Conservation (phyloP, 768 basidiomycete species). For the Aureoboletus auriporus region DNA sequence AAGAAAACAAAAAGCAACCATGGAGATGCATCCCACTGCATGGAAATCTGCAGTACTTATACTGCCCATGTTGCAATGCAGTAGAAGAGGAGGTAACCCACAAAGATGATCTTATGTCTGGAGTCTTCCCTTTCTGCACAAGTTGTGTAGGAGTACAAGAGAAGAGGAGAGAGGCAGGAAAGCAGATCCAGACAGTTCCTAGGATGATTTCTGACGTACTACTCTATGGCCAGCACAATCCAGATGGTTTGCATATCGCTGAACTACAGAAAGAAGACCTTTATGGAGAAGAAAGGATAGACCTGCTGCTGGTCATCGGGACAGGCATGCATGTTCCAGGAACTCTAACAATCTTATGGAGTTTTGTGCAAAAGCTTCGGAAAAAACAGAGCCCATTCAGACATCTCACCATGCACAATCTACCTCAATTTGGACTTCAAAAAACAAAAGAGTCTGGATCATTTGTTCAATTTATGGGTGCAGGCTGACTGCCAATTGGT, state of each 20-base stretch:
- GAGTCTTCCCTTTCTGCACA: neutral
- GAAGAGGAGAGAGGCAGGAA: neutral
- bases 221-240: neutral
- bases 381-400: neutral
- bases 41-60: neutral
- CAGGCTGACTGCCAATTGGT: neutral
- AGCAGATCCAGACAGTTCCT: neutral
- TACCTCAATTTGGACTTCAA: neutral
- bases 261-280: conserved; percentile 6
- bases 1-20: neutral
- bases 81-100: neutral
- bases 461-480: neutral
- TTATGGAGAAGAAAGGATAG: neutral
- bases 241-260: neutral
- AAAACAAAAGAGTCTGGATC: neutral
- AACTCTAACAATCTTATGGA: conserved; percentile 5
- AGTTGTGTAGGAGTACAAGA: neutral
- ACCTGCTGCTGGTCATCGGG: conserved; percentile 7
- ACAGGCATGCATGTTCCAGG: conserved; percentile 10
- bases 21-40: neutral
- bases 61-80: neutral
- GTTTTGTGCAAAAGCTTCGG: neutral
- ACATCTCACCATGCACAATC: neutral
- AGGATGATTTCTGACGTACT: neutral
- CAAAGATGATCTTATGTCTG: neutral